These are phyloP conservation scores for Diaporthe velutina DNA, from an alignment of 2,329 filamentous ascomycete genomes.

Conservation along the genomic window DNA sequence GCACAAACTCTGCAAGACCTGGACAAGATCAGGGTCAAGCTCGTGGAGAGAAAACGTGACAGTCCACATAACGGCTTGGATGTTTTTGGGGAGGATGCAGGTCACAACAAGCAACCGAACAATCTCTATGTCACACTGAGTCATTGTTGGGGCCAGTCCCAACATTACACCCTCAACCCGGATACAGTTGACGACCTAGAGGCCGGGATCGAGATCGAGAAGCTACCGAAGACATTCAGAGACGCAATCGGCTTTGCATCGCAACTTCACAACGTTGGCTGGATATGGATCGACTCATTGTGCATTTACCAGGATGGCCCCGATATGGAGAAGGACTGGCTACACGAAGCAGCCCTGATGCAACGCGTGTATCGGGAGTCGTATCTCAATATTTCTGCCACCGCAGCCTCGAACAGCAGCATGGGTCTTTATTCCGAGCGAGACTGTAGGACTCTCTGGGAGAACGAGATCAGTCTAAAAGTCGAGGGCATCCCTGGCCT, in stretches of 20 bases:
- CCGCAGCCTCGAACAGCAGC: slow-evolving; percentile 33
- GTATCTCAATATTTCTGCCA: slow-evolving; percentile 42
- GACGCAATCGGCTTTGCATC: slow-evolving; percentile 4
- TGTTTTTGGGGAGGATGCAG: background rate
- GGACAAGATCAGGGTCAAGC: background rate
- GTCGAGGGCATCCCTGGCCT: slow-evolving; percentile 5
- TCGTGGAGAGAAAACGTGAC: background rate
- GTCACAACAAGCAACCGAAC: background rate
- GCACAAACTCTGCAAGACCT: background rate
- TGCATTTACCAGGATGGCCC: slow-evolving; percentile 26
- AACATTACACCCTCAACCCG: background rate
- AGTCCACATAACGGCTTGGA: background rate
- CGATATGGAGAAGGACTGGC: slow-evolving; percentile 36
- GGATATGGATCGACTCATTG: slow-evolving; percentile 37
- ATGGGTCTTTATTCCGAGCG: slow-evolving; percentile 20
- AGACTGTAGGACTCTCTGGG: background rate
- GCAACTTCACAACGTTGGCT: background rate
- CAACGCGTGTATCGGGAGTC: slow-evolving; percentile 40
- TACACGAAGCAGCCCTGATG: slow-evolving; percentile 40
- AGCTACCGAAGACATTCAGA: slow-evolving; percentile 3
- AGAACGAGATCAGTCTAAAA: background rate
- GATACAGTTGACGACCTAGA: background rate
- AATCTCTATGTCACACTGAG: slow-evolving; percentile 18
- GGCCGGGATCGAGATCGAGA: background rate
- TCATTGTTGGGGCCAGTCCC: slow-evolving; percentile 21